These are phyloP conservation scores for Aureobasidium sp. DNA, from an alignment of 2,329 filamentous ascomycete species.

Conservation along the genomic window DNA sequence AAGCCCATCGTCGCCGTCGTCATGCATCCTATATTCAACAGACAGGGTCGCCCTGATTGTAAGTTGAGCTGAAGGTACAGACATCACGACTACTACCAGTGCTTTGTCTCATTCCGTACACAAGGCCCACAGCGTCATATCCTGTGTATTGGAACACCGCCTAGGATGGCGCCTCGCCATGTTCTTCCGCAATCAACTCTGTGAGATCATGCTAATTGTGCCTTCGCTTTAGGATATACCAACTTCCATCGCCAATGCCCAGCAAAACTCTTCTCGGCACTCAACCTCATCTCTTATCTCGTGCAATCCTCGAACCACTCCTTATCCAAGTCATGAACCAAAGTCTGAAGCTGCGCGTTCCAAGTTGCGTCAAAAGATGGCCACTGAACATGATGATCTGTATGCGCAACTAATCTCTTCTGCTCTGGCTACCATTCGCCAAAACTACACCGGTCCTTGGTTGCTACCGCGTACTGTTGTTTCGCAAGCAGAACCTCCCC, in stretches of 20 bases:
- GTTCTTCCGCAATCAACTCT: no score
- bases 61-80: no score
- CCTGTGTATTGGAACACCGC: no score
- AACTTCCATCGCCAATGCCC: constrained; percentile 57
- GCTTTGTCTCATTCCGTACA: no score
- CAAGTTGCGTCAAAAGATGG: constrained; percentile 27
- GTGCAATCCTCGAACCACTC: constrained; percentile 32
- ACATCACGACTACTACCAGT: no score
- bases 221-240: constrained; percentile 48
- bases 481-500: not conserved
- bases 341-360: constrained; percentile 39
- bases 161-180: no score
- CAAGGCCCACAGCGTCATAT: no score
- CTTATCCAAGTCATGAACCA: constrained; percentile 49
- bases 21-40: constrained; percentile 46
- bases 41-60: constrained; percentile 42
- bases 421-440: constrained; percentile 29
- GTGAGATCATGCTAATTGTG: no score
- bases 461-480: constrained; percentile 23
- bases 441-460: constrained; percentile 22
- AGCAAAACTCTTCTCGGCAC: constrained; percentile 38
- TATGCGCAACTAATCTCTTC: constrained; percentile 30
- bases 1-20: constrained; percentile 9
- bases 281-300: constrained; percentile 39
- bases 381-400: constrained; percentile 23